phyloP scores from a whole-genome alignment of 352 stramenopile species.

The Elongisporangium prolatum region DNA sequence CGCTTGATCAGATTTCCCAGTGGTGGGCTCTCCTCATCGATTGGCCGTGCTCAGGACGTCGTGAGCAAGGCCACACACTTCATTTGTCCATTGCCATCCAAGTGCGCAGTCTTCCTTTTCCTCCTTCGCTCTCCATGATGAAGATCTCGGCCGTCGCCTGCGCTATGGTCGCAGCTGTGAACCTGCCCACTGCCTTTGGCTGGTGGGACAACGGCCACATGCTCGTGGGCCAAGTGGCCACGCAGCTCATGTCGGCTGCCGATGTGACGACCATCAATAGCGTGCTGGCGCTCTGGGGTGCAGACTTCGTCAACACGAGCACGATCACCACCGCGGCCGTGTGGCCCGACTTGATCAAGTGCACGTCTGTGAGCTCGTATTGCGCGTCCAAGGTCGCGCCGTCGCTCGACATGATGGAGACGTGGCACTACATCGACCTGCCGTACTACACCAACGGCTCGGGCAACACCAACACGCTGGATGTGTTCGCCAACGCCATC shows the following conservation, averaged over 20 bases:
- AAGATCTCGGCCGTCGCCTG: conserved; percentile 23
- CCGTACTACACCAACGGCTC: conserved; percentile 46
- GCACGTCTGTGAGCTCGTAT: conserved; percentile 24
- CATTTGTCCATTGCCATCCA: conserved; percentile 9
- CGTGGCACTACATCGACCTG: conserved; percentile 73
- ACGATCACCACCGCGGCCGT: conserved; percentile 38
- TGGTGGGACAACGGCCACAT: conserved; percentile 75
- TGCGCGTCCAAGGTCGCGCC: conserved; percentile 29
- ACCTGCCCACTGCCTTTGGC: conserved; percentile 17
- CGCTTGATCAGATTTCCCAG: conserved; percentile 14
- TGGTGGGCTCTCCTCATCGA: conserved; percentile 10
- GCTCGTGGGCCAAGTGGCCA: conserved; percentile 46
- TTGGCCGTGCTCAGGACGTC: not conserved
- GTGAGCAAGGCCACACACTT: conserved; percentile 6
- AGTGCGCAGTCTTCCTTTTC: not conserved
- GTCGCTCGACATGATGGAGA: conserved; percentile 43
- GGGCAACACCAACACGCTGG: conserved; percentile 32
- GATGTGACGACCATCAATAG: conserved; percentile 46
- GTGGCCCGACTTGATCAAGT: conserved; percentile 64
- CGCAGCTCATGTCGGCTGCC: conserved; percentile 34
- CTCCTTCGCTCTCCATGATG: conserved; percentile 16
- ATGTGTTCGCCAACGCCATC: conserved; percentile 44
- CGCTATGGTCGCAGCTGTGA: conserved; percentile 6
- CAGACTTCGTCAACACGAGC: conserved; percentile 55
- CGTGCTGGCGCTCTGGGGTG: conserved; percentile 38